Percentiles rank a stretch among this genome's conserved stretches.
These are phyloP conservation scores for Aspergillus pseudotamarii DNA, from an alignment of 2,329 filamentous ascomycete genomes.

Conservation along the genomic window DNA sequence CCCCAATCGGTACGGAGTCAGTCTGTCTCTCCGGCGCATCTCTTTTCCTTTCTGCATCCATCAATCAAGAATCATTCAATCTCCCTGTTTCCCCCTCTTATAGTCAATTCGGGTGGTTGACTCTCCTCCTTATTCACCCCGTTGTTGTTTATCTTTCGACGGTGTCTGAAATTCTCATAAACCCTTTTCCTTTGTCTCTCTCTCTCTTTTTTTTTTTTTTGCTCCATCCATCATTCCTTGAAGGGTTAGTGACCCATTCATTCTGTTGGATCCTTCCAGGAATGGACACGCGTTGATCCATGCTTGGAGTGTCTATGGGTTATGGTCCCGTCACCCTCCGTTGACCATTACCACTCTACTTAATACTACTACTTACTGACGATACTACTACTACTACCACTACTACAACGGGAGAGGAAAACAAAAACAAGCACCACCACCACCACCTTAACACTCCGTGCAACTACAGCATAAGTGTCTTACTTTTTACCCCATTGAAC, in stretches of 20 bases:
- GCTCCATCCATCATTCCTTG: slow-evolving; percentile 2
- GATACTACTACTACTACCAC: slow-evolving; percentile 3
- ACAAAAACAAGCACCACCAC: slow-evolving; percentile 9
- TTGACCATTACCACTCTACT: slow-evolving; percentile 5
- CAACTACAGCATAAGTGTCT: slow-evolving; percentile 7
- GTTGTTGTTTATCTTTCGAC: neutral
- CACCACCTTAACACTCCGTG: neutral
- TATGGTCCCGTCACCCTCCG: slow-evolving; percentile 14
- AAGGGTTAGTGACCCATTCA: neutral
- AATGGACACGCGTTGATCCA: slow-evolving; percentile 28
- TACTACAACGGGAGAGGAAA: slow-evolving; percentile 6
- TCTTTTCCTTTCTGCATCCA: neutral
- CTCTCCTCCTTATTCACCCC: neutral
- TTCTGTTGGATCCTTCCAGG: slow-evolving; percentile 10
- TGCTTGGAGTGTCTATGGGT: slow-evolving; percentile 15
- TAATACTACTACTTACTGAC: slow-evolving; percentile 3
- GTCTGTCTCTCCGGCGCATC: neutral
- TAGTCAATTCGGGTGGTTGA: too few species aligned
- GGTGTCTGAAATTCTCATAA: neutral
- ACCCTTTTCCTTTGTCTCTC: neutral
- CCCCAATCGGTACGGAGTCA: neutral
- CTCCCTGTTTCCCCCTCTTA: too few species aligned
- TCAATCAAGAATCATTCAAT: neutral
- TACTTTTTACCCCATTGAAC: slow-evolving; percentile 2
- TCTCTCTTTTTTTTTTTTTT: too few species aligned